These are phyloP conservation scores for Sanghuangporus weigelae DNA, from an alignment of 1,284 basidiomycete genomes.

Conservation along the genomic window DNA sequence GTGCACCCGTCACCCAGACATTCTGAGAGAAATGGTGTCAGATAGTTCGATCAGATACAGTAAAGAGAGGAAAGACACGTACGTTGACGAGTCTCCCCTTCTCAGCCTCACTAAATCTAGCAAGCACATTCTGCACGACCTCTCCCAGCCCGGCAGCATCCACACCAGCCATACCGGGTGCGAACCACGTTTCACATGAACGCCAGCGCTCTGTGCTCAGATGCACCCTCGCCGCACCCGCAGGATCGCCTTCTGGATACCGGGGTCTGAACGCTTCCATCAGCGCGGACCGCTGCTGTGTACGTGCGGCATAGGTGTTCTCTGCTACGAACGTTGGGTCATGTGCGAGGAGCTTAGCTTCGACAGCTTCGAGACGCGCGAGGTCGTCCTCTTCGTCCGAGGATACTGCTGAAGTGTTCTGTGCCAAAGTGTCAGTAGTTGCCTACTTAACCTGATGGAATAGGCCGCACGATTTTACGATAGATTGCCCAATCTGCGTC, in stretches of 20 bases:
- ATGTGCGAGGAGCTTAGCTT: conserved; percentile 76
- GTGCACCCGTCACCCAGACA: conserved; percentile 86
- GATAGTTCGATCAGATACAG: neutral
- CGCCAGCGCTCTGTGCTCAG: conserved; percentile 92
- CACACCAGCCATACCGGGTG: conserved; percentile 89
- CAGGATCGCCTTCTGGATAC: conserved; percentile 66
- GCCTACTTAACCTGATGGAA: neutral
- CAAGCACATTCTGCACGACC: conserved; percentile 81
- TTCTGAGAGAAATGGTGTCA: conserved; percentile 47
- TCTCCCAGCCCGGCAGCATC: conserved; percentile 95
- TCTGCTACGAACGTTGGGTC: conserved; percentile 82
- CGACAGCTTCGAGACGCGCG: conserved; percentile 66
- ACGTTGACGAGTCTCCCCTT: conserved; percentile 56
- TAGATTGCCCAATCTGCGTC: conserved; percentile 99
- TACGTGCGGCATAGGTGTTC: conserved; percentile 78
- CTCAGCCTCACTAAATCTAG: conserved; percentile 63
- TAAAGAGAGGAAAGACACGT: neutral
- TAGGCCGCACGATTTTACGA: conserved; percentile 80
- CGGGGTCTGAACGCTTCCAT: conserved; percentile 79
- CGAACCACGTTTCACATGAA: conserved; percentile 92
- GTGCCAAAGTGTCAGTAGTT: neutral
- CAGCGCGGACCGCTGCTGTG: conserved; percentile 76
- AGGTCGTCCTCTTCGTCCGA: conserved; percentile 96
- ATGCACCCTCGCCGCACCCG: conserved; percentile 76
- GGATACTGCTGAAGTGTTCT: conserved; percentile 83